Base-by-base conservation (phyloP, 345 rosid genomes). In the Eucalyptus globulus region DNA sequence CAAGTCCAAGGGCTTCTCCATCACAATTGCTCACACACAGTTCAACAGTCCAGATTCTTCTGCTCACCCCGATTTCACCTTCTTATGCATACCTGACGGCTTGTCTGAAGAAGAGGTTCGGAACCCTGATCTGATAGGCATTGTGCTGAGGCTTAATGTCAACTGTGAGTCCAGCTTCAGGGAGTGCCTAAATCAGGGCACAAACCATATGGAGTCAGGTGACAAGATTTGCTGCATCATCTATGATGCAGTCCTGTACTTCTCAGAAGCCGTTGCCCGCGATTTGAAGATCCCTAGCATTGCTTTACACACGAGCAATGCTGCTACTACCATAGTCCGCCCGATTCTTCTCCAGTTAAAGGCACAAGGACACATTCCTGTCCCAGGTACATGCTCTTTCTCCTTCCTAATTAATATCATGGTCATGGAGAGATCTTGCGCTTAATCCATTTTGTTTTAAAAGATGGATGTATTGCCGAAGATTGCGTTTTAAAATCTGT, bases 1-100 rank as follows among this genome's bases (percentile, higher is more conserved):
- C 50, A 89, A 96, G 81, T 91, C 92, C 13, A 93, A 88, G 15
- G 97, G 97, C 15, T 96, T 94, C 91, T 91, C 93, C 62, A 93
- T 97, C 90, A 93, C 95, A 11, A 88, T 96, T 80, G 90, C 92
- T 89, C 95, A 92, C 87, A 72, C 94, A 29, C 67, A 81, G 17
- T 89, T 91, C 90, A 92, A 93, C 89, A 90, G 91, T 34, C 96
- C 95, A 4, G 45, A 90, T 44, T 86, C 95, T 5, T 37, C 88
- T 11, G 31, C 67, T 85, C 92, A 94, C 87, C 96, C 93, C 16
- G 54, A 91, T 8, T 89, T 95, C 87, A 44, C 43, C 7, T 94
- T 94, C 90, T 26, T 89, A 37, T 80, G 91, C 34, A 80, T 94
- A 56, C 58, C 90, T 12, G 94, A 95, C 24, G 92, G 91, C 87